Percentiles rank a stretch among this genome's conserved stretches.
Conservation (phyloP, 148 eudicot genomes). For the Rhododendron molle region DNA sequence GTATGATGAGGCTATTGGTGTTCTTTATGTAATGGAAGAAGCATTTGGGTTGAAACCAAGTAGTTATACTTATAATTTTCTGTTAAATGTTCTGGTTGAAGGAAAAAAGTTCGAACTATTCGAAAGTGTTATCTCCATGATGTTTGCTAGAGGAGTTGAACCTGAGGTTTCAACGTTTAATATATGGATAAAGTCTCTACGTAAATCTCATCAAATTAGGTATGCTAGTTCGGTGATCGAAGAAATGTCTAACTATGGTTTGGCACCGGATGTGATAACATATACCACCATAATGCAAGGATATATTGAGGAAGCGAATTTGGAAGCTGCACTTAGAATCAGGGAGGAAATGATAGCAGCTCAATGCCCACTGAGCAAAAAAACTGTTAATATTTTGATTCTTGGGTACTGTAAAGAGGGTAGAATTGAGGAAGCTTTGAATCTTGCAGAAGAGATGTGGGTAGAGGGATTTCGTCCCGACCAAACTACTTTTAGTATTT, state of each 20-base stretch:
- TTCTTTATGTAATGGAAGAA: constrained; percentile 66
- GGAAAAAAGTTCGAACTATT: constrained; percentile 70
- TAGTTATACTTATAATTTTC: constrained; percentile 55
- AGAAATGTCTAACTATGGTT: constrained; percentile 75
- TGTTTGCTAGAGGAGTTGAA: constrained; percentile 53
- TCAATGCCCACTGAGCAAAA: constrained; percentile 47
- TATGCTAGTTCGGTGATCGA: constrained; percentile 91
- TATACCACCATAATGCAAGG: constrained; percentile 91
- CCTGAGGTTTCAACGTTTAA: constrained; percentile 81
- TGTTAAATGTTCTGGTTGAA: constrained; percentile 89
- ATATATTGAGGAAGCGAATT: constrained; percentile 76
- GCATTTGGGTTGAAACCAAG: constrained; percentile 58
- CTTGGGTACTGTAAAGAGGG: constrained; percentile 83
- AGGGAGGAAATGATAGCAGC: constrained; percentile 34
- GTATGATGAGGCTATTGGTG: constrained; percentile 72
- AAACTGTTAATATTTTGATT: constrained; percentile 63
- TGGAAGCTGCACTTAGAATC: constrained; percentile 66
- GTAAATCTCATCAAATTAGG: constrained; percentile 86
- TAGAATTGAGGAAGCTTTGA: constrained; percentile 68
- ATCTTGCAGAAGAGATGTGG: constrained; percentile 54
- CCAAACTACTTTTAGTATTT: constrained; percentile 62
- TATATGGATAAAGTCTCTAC: constrained; percentile 74
- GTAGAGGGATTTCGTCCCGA: constrained; percentile 74
- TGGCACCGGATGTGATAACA: constrained; percentile 79
- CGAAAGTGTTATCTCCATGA: constrained; percentile 68